Base-by-base conservation (phyloP, 2,329 filamentous ascomycete species). In the Reticulascus tulasneorum region DNA sequence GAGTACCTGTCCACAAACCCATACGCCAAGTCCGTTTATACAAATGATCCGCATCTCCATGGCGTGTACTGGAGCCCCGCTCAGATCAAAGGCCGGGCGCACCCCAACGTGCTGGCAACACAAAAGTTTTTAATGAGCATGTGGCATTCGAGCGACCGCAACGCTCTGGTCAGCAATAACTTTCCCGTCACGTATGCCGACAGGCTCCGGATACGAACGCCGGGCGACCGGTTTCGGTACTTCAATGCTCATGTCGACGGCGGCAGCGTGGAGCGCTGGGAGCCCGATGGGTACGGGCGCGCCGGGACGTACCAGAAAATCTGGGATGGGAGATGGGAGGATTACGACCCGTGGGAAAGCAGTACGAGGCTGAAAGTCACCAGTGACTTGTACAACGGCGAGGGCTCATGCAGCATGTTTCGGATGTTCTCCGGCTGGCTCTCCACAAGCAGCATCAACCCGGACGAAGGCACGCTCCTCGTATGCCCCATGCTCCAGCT, bases 201-300 rank as follows among this genome's bases (percentile, higher is more conserved):
- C 52, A 75, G 82, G 1, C 68, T 86, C 41, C 76, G 82, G 3
- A 82, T 86, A 43, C 73, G 83, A 33, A 71, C 75, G 8, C 73
- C 73, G 6, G 70, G 71, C 12, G 50, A 62, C 50, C 70, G 70
- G 6, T 67, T 68, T 0, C 67, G 60, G 15, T 60, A 69, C 19
- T 60, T 76, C 37, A 75, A 83, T 23, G 81, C 82, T 3, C 82
- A 86, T 55, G 68, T 84, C 4, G 82, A 86, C 52, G 82, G 83
- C 33, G 82, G 83, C 27, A 83, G 78, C 15, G 63, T 86, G 2
- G 82, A 86, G 57, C 73, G 82, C 10, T 86, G 83, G 82, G 82
- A 86, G 47, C 71, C 75, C 21, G 70, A 77, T 41, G 82, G 82
- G 6, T 86, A 86, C 47, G 68, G 76, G 15, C 73, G 73, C 12